Conservation (phyloP, 2,329 filamentous ascomycete species). For the Penicillium griseofulvum region DNA sequence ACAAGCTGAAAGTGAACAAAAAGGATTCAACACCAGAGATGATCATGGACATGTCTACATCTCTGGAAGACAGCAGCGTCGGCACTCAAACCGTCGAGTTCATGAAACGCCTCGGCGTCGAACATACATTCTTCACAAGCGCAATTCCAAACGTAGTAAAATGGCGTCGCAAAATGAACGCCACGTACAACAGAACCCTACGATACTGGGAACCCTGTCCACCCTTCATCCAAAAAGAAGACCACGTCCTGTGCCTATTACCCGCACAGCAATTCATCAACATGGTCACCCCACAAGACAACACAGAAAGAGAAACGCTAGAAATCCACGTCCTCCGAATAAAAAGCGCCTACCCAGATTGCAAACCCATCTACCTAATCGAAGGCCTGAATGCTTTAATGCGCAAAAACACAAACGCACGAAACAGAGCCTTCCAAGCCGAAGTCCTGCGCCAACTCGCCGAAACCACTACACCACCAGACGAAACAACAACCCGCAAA, state of each 20-base stretch:
- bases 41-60: slow-evolving; percentile 67
- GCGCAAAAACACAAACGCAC: slow-evolving; percentile 64
- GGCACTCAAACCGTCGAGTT: slow-evolving; percentile 45
- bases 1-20: slow-evolving; percentile 70
- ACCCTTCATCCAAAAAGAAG: slow-evolving; percentile 52
- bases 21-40: slow-evolving; percentile 72
- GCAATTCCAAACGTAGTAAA: slow-evolving; percentile 55
- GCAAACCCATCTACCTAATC: slow-evolving; percentile 66
- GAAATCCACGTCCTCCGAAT: slow-evolving; percentile 59
- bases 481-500: slow-evolving; percentile 15
- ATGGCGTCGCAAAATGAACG: slow-evolving; percentile 68
- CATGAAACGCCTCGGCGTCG: slow-evolving; percentile 44
- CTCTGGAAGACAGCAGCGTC: slow-evolving; percentile 50
- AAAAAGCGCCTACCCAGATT: slow-evolving; percentile 52
- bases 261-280: slow-evolving; percentile 65
- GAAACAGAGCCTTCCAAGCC: slow-evolving; percentile 66
- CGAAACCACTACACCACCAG: slow-evolving; percentile 33
- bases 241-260: slow-evolving; percentile 62
- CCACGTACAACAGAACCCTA: slow-evolving; percentile 59
- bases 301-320: slow-evolving; percentile 50
- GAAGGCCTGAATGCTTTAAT: slow-evolving; percentile 67
- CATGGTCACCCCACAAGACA: slow-evolving; percentile 48
- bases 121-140: slow-evolving; percentile 40
- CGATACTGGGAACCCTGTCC: slow-evolving; percentile 65
- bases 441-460: slow-evolving; percentile 56